These are phyloP conservation scores for Penicillium chermesinum DNA, from an alignment of 495 filamentous ascomycete species.

Conservation along the genomic window DNA sequence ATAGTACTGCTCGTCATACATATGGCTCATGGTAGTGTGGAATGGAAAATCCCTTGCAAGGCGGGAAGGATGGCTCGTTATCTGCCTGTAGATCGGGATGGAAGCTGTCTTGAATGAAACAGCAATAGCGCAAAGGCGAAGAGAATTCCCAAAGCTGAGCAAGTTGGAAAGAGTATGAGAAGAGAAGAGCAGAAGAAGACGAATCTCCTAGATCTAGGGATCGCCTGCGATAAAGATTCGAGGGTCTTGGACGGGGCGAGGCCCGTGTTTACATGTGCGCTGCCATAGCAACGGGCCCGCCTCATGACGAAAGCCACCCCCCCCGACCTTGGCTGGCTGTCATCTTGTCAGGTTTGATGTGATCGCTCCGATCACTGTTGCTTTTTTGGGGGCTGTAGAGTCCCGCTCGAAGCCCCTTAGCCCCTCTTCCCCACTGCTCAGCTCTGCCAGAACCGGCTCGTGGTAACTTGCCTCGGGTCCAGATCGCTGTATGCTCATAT, in stretches of 20 bases:
- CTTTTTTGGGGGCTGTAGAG: constrained; percentile 10
- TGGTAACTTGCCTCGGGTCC: constrained; percentile 4
- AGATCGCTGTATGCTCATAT: background rate
- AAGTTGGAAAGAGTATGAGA: background rate
- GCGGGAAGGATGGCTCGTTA: constrained; percentile 6
- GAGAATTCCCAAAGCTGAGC: constrained; percentile 5
- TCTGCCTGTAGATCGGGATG: constrained; percentile 6
- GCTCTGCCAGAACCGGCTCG: constrained; percentile 18
- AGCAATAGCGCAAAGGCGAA: background rate
- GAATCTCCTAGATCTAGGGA: constrained; percentile 24
- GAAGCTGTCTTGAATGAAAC: background rate
- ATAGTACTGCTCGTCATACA: constrained; percentile 48
- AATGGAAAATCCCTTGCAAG: constrained; percentile 16
- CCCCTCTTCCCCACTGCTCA: constrained; percentile 25
- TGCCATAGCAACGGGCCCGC: constrained; percentile 42
- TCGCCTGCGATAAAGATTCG: constrained; percentile 11
- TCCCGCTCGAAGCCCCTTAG: constrained; percentile 16
- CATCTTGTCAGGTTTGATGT: constrained; percentile 15
- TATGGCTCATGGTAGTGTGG: constrained; percentile 36
- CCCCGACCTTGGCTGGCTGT: constrained; percentile 8
- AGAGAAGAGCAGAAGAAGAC: constrained; percentile 8
- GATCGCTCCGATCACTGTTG: constrained; percentile 16
- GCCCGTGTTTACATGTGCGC: constrained; percentile 38
- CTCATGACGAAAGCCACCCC: constrained; percentile 31
- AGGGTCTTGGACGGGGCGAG: constrained; percentile 19